Percentiles rank a stretch among this genome's conserved stretches.
These are phyloP conservation scores for Penicillium macrosclerotiorum DNA, from an alignment of 495 filamentous ascomycete genomes.

Conservation along the genomic window DNA sequence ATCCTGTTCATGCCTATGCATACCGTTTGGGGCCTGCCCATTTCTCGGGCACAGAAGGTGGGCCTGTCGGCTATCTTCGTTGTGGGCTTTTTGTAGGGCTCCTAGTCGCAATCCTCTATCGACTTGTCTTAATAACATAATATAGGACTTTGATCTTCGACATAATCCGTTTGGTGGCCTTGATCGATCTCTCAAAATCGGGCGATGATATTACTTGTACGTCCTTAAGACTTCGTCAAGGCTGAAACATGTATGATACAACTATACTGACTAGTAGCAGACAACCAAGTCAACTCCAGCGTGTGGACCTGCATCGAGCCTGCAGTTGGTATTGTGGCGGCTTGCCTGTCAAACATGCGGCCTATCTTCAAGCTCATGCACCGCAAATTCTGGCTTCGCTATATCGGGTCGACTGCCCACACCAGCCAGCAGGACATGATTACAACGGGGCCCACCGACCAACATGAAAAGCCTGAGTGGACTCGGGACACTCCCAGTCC, in stretches of 20 bases:
- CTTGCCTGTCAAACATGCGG: slow-evolving; percentile 34
- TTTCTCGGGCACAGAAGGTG: slow-evolving; percentile 36
- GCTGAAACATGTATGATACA: background rate
- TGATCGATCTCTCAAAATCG: slow-evolving; percentile 18
- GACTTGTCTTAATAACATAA: background rate
- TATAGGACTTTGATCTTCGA: slow-evolving; percentile 27
- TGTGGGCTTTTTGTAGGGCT: slow-evolving; percentile 34
- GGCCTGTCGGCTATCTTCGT: slow-evolving; percentile 41
- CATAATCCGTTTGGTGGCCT: slow-evolving; percentile 26
- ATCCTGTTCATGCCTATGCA: slow-evolving; percentile 52
- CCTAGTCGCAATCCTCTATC: background rate
- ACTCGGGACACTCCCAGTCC: slow-evolving; percentile 12
- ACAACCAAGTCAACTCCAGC: slow-evolving; percentile 30
- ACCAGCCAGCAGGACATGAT: slow-evolving; percentile 15
- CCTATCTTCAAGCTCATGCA: slow-evolving; percentile 28
- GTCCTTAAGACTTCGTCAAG: background rate
- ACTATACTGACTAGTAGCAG: slow-evolving; percentile 6
- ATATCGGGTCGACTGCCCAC: slow-evolving; percentile 4
- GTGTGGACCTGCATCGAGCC: slow-evolving; percentile 41
- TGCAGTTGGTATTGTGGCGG: slow-evolving; percentile 33
- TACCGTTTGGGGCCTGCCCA: slow-evolving; percentile 40
- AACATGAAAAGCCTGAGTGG: too few relatives aligned
- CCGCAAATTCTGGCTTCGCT: slow-evolving; percentile 17
- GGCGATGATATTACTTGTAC: slow-evolving; percentile 30
- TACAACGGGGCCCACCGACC: too few relatives aligned